A percentile compares a stretch with the other conserved stretches of the same genome.
These are phyloP conservation scores for Rhodomyrtus psidioides DNA, from an alignment of 441 rosid genomes.

Conservation along the genomic window DNA sequence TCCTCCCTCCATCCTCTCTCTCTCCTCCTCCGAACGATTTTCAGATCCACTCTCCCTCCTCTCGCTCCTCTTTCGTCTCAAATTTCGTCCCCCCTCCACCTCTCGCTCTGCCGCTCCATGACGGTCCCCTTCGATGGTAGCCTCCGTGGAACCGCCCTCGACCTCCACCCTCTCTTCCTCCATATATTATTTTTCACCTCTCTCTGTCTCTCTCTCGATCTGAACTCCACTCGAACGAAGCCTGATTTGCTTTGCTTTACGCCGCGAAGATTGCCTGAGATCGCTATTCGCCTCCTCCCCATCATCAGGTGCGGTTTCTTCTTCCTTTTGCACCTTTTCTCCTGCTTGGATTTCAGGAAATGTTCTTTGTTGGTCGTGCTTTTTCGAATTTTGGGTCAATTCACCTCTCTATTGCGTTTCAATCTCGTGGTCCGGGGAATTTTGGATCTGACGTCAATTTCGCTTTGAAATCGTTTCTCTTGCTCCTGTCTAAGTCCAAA, in stretches of 20 bases:
- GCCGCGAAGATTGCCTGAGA: not conserved
- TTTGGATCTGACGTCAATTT: not conserved
- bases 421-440: not conserved
- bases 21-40: too few species aligned
- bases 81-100: too few species aligned
- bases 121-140: too few species aligned
- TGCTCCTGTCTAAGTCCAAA: not conserved
- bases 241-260: not conserved
- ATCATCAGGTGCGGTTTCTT: not conserved
- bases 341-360: not conserved
- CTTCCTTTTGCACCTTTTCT: not conserved
- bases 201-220: not conserved
- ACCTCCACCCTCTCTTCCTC: too few species aligned
- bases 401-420: not conserved
- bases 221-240: not conserved
- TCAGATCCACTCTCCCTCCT: too few species aligned
- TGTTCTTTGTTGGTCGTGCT: not conserved
- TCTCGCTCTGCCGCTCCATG: too few species aligned
- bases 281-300: not conserved
- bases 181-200: not conserved
- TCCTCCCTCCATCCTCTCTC: too few species aligned
- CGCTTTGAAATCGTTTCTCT: not conserved
- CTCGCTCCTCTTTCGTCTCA: too few species aligned
- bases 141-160: too few species aligned
- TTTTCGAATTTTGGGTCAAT: not conserved